Evolutionary conservation across 768 basidiomycete species (phyloP), one percentile per base, ranked within the genome.

Genomic region (Suillus ampliporus): DNA sequence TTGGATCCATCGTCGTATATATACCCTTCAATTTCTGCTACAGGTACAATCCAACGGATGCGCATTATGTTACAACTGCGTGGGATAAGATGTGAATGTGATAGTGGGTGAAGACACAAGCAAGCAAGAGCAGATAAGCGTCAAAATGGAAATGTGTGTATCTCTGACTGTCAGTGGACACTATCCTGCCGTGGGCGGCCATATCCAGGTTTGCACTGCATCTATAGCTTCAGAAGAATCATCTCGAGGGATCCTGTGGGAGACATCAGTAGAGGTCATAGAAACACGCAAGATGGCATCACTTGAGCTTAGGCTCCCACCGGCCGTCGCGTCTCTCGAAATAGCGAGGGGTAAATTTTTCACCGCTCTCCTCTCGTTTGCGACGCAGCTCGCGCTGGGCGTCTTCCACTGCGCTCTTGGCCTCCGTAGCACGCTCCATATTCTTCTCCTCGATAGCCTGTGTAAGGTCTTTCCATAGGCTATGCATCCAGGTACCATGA

Each of bases 351-450:
- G 83, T 78, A 68, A 91, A 89, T 57, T 77, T 78, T 66, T 85
- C 81, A 6, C 92, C 92, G 21, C 74, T 84, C 69, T 91, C 91
- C 62, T 96, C 95, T 64, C 91, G 82, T 72, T 79, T 78, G 71
- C 83, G 86, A 43, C 93, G 87, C 60, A 84, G 76, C 68, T 97
- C 95, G 53, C 97, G 83, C 77, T 99, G 96, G 28, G 88, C 88
- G 66, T 97, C 95, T 78, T 99, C 97, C 1, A 99, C 92, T 14
- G 83, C 83, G 3, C 86, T 86, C 82, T 99, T 99, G 53, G 94
- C 93, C 31, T 85, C 85, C 5, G 95, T 97, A 26, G 97, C 97
- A 13, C 86, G 89, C 68, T 96, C 94, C 94, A 99, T 97, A 74
- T 99, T 95, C 71, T 90, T 93, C 37, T 81, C 81, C 35, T 83